A percentile compares a stretch with the other conserved stretches of the same genome.
Evolutionary conservation across 2,329 filamentous ascomycete species (phyloP).

Genomic region (Sclerotinia borealis): DNA sequence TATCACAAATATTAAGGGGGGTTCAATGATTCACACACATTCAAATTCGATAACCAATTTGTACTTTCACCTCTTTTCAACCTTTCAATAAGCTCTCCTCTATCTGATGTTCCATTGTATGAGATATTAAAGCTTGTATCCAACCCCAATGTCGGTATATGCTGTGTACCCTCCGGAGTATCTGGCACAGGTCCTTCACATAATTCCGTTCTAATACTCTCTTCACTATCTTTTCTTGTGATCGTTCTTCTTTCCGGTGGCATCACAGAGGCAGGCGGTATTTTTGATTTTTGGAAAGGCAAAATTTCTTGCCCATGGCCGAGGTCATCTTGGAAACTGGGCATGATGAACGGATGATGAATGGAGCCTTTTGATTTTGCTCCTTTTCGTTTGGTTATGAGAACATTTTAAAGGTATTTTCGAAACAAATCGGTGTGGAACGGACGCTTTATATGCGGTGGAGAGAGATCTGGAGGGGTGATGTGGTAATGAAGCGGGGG

Average conservation of each 20-base stretch:
- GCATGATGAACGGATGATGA: constrained; percentile 39
- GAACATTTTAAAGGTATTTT: background rate
- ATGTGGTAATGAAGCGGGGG: constrained; percentile 5
- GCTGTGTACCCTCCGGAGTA: constrained; percentile 17
- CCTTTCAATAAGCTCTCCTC: constrained; percentile 74
- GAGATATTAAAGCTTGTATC: constrained; percentile 18
- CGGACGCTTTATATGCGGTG: background rate
- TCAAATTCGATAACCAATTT: constrained; percentile 62
- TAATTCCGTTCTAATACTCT: constrained; percentile 55
- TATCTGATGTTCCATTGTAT: constrained; percentile 42
- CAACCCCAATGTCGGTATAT: constrained; percentile 13
- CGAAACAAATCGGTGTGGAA: background rate
- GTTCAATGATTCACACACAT: constrained; percentile 39
- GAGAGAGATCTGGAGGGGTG: background rate
- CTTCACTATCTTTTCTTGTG: constrained; percentile 45
- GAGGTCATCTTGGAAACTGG: constrained; percentile 51
- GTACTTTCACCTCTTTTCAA: constrained; percentile 76
- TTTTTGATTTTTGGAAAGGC: constrained; percentile 18
- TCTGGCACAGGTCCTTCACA: constrained; percentile 49
- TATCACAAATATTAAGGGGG: background rate
- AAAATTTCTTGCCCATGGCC: constrained; percentile 30
- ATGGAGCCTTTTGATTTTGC: constrained; percentile 9
- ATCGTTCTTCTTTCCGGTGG: constrained; percentile 20
- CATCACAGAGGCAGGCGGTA: constrained; percentile 22
- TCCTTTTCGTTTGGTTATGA: constrained; percentile 8